Conservation (phyloP, 1,284 basidiomycete genomes). For the Apiotrichum gamsii region DNA sequence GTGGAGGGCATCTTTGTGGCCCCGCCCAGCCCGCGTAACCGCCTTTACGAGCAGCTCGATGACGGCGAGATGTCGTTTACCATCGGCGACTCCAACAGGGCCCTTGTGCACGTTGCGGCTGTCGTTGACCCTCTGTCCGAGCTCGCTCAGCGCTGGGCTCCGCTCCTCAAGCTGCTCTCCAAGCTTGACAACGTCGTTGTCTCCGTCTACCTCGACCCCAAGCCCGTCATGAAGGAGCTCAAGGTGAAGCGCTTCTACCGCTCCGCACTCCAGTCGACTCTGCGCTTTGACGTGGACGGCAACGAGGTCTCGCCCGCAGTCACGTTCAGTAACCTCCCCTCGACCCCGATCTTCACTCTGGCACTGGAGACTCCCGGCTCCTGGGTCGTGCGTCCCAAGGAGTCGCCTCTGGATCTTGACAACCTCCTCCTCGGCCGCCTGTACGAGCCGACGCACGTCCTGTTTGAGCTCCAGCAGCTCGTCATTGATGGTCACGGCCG, state of each 20-base stretch:
- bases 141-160: conserved; percentile 74
- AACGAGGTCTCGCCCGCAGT: conserved; percentile 48
- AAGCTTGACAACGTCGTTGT: conserved; percentile 54
- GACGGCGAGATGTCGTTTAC: conserved; percentile 64
- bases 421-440: conserved; percentile 78
- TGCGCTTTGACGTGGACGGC: conserved; percentile 63
- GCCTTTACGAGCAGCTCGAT: conserved; percentile 58
- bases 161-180: conserved; percentile 57
- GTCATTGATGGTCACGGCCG: conserved; percentile 91
- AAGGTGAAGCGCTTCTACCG: conserved; percentile 94
- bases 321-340: conserved; percentile 51
- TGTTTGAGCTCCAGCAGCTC: conserved; percentile 83
- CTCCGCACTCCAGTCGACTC: conserved; percentile 58
- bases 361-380: conserved; percentile 81
- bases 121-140: conserved; percentile 82
- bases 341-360: conserved; percentile 75
- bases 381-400: conserved; percentile 85
- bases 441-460: conserved; percentile 57
- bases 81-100: conserved; percentile 60
- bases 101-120: conserved; percentile 66
- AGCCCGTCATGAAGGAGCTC: conserved; percentile 60
- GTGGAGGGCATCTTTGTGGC: conserved; percentile 66
- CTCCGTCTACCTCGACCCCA: conserved; percentile 70
- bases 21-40: conserved; percentile 50
- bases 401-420: conserved; percentile 88